phyloP scores from a whole-genome alignment of 306 rosid species.

The Dryas drummondii region DNA sequence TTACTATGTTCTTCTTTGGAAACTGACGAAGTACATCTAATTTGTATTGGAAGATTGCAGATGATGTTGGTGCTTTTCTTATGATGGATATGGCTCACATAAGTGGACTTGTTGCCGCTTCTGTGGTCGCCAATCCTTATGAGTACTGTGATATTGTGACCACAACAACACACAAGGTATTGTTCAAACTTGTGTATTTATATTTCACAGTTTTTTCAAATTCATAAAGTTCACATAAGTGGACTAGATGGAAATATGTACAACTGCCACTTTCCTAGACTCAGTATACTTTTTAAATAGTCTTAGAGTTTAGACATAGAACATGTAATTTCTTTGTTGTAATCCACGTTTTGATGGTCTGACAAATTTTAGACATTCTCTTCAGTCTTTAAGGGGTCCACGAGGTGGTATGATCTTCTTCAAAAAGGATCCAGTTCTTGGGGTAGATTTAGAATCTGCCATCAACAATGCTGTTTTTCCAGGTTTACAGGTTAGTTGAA shows the following conservation, averaged over 20 bases:
- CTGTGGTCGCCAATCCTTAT: constrained; percentile 84
- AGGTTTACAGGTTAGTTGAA: constrained; percentile 76
- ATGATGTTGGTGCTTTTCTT: constrained; percentile 89
- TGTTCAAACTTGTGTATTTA: constrained; percentile 3
- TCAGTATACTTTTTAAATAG: neutral
- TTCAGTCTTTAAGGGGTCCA: constrained; percentile 92
- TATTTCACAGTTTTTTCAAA: neutral
- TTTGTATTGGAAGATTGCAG: constrained; percentile 66
- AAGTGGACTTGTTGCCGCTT: constrained; percentile 97
- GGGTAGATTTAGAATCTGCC: constrained; percentile 77
- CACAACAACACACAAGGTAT: constrained; percentile 98
- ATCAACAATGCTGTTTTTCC: constrained; percentile 94
- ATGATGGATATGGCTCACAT: constrained; percentile 99
- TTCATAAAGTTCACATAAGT: neutral
- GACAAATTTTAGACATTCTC: constrained; percentile 20
- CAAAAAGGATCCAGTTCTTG: constrained; percentile 77
- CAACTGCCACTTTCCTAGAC: neutral
- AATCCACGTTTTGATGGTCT: constrained; percentile 6
- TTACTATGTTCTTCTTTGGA: neutral
- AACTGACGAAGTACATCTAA: constrained; percentile 32
- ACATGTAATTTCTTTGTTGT: constrained; percentile 8
- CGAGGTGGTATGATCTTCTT: constrained; percentile 99
- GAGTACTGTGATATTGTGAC: constrained; percentile 93
- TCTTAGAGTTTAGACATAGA: neutral
- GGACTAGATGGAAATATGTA: neutral